Conservation (phyloP, 2,329 filamentous ascomycete species). For the Colletotrichum tofieldiae region DNA sequence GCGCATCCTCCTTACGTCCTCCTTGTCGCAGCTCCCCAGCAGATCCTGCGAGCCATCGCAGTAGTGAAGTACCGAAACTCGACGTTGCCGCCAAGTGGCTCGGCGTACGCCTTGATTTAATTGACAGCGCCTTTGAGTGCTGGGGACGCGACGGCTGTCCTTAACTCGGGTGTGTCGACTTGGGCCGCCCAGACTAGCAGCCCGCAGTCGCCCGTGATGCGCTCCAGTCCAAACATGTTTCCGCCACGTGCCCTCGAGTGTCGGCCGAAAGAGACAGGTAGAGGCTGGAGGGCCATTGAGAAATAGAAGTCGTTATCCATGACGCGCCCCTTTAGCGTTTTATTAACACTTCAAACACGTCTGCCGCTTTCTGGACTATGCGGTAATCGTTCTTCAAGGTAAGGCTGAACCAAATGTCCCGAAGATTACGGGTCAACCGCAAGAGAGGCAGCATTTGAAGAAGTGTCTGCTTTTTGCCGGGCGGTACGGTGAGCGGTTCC, state of each 20-base stretch:
- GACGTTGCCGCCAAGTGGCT: conserved; percentile 5
- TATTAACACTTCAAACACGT: conserved; percentile 39
- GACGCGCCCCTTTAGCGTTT: background rate
- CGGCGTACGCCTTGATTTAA: conserved; percentile 4
- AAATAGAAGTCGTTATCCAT: background rate
- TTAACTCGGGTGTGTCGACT: background rate
- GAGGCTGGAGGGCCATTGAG: background rate
- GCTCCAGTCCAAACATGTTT: conserved; percentile 41
- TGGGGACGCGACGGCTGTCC: background rate
- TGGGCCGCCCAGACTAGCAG: conserved; percentile 22
- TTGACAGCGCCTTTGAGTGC: background rate
- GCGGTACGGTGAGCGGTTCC: background rate
- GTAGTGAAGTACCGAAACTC: conserved; percentile 35
- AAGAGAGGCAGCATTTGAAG: background rate
- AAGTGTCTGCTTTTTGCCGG: background rate
- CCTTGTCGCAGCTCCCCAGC: conserved; percentile 44
- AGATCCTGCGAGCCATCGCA: conserved; percentile 45
- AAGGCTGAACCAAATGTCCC: conserved; percentile 7
- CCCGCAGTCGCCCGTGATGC: conserved; percentile 25
- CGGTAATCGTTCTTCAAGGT: conserved; percentile 43
- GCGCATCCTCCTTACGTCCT: conserved; percentile 38
- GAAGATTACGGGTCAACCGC: background rate
- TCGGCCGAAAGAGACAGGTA: background rate
- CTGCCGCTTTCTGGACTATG: conserved; percentile 36
- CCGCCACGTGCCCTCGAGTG: conserved; percentile 5